Conservation (phyloP, 2,329 filamentous ascomycete species). For the Epichloe glyceriae region DNA sequence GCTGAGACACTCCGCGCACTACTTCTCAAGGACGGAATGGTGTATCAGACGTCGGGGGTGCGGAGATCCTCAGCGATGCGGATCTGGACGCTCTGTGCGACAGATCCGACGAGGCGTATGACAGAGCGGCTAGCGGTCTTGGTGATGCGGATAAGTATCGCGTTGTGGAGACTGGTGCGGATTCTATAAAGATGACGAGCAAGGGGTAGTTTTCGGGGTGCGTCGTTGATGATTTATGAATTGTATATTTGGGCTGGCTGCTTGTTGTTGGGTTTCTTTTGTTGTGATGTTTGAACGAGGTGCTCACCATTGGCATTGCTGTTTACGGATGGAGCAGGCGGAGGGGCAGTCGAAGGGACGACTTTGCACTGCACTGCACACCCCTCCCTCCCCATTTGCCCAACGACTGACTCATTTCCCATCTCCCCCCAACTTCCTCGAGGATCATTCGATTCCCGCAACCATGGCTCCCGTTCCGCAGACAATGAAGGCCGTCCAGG, state of each 20-base stretch:
- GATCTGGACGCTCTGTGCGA: constrained; percentile 74
- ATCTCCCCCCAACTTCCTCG: neutral
- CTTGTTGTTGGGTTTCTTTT: constrained; percentile 35
- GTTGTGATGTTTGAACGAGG: neutral
- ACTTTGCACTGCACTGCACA: neutral
- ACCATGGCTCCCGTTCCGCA: constrained; percentile 60
- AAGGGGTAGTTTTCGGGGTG: constrained; percentile 6
- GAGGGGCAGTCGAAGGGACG: no score
- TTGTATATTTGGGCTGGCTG: neutral
- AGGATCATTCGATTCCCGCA: neutral
- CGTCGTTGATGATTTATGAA: neutral
- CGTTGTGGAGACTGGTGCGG: constrained; percentile 62
- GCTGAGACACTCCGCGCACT: constrained; percentile 48
- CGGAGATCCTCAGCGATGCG: constrained; percentile 56
- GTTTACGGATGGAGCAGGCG: no score
- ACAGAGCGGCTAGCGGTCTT: constrained; percentile 63
- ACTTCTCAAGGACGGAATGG: constrained; percentile 58
- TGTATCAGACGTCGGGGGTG: constrained; percentile 46
- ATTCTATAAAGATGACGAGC: constrained; percentile 33
- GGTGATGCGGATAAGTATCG: constrained; percentile 60
- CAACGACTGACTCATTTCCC: neutral
- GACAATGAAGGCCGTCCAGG: constrained; percentile 55
- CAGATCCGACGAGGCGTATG: constrained; percentile 50
- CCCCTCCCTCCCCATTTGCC: neutral
- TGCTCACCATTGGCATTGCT: no score